Conservation (phyloP, 768 basidiomycete genomes). For the Chalciporus pseudorubinellus region DNA sequence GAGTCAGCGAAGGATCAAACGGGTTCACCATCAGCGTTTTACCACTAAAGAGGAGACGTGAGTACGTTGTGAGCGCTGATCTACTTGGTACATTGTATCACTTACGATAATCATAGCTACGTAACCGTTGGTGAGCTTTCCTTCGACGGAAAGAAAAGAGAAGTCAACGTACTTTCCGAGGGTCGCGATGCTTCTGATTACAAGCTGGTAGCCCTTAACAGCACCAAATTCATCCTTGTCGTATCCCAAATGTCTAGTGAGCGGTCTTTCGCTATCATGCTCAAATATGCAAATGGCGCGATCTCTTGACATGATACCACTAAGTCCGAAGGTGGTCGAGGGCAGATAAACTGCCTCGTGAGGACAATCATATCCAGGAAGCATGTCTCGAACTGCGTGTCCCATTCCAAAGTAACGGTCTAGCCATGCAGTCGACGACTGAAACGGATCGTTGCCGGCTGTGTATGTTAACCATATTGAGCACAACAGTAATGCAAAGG, state of each 20-base stretch:
- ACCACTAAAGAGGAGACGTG: conserved; percentile 29
- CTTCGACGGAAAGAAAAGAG: neutral
- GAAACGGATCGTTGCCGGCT: conserved; percentile 63
- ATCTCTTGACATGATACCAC: conserved; percentile 44
- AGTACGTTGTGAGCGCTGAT: neutral
- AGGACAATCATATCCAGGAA: conserved; percentile 69
- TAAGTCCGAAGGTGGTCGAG: conserved; percentile 48
- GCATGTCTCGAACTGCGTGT: conserved; percentile 50
- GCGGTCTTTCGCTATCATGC: conserved; percentile 54
- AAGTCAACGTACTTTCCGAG: conserved; percentile 55
- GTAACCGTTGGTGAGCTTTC: neutral
- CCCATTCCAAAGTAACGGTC: conserved; percentile 69
- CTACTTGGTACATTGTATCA: conserved; percentile 2
- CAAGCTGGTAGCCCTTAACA: conserved; percentile 57
- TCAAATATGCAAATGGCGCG: conserved; percentile 67
- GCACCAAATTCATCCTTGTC: conserved; percentile 56
- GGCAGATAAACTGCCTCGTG: conserved; percentile 59
- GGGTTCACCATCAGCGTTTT: conserved; percentile 1
- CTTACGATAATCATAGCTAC: conserved; percentile 55
- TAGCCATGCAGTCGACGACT: conserved; percentile 59
- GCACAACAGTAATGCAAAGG: neutral
- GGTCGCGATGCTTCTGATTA: conserved; percentile 55
- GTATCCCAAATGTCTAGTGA: conserved; percentile 57
- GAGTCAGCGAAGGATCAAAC: conserved; percentile 3
- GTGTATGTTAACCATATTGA: neutral